A percentile compares a stretch with the other conserved stretches of the same genome.
Evolutionary conservation across 2,329 filamentous ascomycete species (phyloP).

Genomic region (Helicocarpus griseus): DNA sequence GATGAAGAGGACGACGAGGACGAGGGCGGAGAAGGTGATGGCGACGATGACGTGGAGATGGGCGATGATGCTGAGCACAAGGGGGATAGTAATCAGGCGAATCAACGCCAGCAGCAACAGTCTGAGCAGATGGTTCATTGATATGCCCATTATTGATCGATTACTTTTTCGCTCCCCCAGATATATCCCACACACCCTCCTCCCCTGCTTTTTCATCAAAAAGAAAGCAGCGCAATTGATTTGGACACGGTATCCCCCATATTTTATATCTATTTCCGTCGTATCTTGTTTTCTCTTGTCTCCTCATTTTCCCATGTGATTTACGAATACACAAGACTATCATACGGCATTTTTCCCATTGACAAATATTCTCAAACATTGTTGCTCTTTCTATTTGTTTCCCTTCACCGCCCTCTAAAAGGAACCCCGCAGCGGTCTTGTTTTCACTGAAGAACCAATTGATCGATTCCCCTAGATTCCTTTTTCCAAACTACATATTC

Average conservation of each 20-base stretch:
- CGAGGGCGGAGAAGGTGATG: conserved; percentile 49
- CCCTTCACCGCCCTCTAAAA: neutral
- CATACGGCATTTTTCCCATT: conserved; percentile 2
- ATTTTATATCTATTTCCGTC: conserved; percentile 3
- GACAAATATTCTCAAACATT: neutral
- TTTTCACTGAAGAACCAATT: no score
- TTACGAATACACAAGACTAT: conserved; percentile 1
- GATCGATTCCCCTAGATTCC: no score
- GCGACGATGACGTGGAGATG: conserved; percentile 50
- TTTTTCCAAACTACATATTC: no score
- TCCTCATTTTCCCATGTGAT: neutral
- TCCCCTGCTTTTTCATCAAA: neutral
- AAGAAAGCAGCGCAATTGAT: no score
- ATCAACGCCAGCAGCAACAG: conserved; percentile 25
- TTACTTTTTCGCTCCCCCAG: neutral
- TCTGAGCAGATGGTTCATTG: conserved; percentile 41
- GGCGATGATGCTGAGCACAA: conserved; percentile 42
- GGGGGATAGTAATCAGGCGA: conserved; percentile 23
- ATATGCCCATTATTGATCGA: conserved; percentile 4
- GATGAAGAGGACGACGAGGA: conserved; percentile 60
- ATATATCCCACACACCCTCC: neutral
- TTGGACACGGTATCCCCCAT: neutral
- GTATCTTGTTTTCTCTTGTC: neutral
- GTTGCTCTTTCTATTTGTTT: neutral
- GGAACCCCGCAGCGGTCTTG: no score